Evolutionary conservation across 371 early-diverging fungal genomes (phyloP).

Genomic region (Rhizopus microsporus): DNA sequence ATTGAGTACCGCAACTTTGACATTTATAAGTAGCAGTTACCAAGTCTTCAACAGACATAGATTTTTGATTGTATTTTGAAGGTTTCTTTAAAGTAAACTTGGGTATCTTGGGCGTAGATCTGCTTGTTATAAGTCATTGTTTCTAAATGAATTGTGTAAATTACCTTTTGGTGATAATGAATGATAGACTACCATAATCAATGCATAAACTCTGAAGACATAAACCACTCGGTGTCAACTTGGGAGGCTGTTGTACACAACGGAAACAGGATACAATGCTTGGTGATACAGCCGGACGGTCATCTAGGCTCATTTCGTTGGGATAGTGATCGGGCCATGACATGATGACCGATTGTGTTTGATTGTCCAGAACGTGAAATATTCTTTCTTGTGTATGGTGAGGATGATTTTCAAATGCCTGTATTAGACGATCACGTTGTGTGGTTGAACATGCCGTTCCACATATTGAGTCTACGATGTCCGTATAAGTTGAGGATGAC

Average conservation of each 20-base stretch:
- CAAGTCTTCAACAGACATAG: background rate
- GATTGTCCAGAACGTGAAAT: slow-evolving; percentile 36
- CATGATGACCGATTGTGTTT: slow-evolving; percentile 29
- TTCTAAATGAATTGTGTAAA: too few species aligned
- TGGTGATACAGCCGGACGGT: slow-evolving; percentile 17
- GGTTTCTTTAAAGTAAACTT: background rate
- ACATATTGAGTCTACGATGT: slow-evolving; percentile 1
- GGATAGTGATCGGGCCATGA: slow-evolving; percentile 37
- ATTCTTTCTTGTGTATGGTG: slow-evolving; percentile 18
- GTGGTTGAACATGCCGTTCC: background rate
- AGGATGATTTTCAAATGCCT: background rate
- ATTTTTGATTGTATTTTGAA: background rate
- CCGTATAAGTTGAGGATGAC: background rate
- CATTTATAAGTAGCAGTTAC: slow-evolving; percentile 16
- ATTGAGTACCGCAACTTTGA: slow-evolving; percentile 48
- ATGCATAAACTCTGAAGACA: slow-evolving; percentile 26
- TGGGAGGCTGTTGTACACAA: slow-evolving; percentile 23
- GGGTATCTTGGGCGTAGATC: background rate
- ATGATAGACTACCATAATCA: slow-evolving; percentile 31
- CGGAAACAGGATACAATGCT: slow-evolving; percentile 28
- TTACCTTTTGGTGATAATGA: background rate
- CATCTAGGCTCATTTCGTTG: slow-evolving; percentile 17
- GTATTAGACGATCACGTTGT: background rate
- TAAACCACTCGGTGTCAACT: slow-evolving; percentile 10
- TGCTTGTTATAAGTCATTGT: background rate